Evolutionary conservation across 129 eudicot species (phyloP).

Genomic region (Mikania micrantha): DNA sequence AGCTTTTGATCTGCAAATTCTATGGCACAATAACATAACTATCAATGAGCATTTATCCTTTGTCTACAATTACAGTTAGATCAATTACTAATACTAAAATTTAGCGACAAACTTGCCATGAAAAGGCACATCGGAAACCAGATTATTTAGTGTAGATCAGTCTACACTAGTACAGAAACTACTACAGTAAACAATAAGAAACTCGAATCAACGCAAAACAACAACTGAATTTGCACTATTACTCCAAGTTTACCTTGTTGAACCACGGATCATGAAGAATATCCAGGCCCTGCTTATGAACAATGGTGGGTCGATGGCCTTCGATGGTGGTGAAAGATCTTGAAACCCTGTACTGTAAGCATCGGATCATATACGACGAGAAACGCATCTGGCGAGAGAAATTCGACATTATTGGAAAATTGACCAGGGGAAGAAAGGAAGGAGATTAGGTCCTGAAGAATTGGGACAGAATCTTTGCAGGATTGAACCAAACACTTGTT

Average conservation of each 20-base stretch:
- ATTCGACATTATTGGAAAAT: constrained; percentile 40
- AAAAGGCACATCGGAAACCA: constrained; percentile 1
- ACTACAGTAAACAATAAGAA: neutral
- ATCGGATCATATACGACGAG: constrained; percentile 54
- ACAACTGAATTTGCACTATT: neutral
- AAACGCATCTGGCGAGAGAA: constrained; percentile 46
- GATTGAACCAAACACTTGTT: constrained; percentile 7
- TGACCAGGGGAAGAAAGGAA: neutral
- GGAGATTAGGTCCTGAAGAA: constrained; percentile 5
- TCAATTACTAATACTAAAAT: neutral
- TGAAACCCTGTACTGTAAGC: constrained; percentile 37
- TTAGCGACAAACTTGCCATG: neutral
- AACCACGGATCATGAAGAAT: constrained; percentile 99
- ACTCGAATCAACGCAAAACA: neutral
- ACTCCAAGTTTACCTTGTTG: constrained; percentile 52
- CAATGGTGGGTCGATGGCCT: constrained; percentile 82
- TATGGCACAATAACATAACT: neutral
- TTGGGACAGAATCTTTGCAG: constrained; percentile 9
- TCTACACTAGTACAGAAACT: neutral
- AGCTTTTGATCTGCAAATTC: neutral
- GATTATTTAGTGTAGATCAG: neutral
- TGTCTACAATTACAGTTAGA: neutral
- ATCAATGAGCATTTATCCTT: constrained; percentile 2
- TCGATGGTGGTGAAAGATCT: constrained; percentile 82
- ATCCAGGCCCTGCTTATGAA: constrained; percentile 87